Percentiles rank a stretch among this genome's conserved stretches.
Conservation (phyloP, 164 flowering plant species). For the Kalanchoe fedtschenkoi region DNA sequence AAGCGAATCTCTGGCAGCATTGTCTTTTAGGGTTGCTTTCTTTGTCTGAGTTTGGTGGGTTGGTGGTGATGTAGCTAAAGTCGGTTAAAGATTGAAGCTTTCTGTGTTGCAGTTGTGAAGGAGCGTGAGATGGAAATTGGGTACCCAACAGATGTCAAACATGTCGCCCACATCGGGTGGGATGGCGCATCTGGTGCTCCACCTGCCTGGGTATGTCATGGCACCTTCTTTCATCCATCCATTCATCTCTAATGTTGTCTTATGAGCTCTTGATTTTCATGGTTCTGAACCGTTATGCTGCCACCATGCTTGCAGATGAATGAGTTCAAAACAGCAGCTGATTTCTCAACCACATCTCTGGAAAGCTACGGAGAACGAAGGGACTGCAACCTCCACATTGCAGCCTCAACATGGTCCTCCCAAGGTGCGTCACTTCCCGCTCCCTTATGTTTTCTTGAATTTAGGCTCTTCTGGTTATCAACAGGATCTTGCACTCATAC, state of each 20-base stretch:
- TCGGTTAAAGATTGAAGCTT: conserved; percentile 3
- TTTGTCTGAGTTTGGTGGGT: background rate
- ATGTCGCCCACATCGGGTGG: conserved; percentile 79
- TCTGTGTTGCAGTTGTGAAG: conserved; percentile 41
- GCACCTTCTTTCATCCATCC: too few species aligned
- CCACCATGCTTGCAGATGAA: conserved; percentile 33
- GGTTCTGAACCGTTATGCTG: background rate
- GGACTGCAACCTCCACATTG: conserved; percentile 19
- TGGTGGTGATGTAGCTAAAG: background rate
- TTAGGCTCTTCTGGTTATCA: background rate
- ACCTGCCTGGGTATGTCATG: conserved; percentile 53
- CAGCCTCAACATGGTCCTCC: conserved; percentile 42
- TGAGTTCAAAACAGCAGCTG: conserved; percentile 40
- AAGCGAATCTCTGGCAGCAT: conserved; percentile 7
- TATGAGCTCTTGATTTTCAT: background rate
- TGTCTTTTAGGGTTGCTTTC: background rate
- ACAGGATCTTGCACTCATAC: too few species aligned
- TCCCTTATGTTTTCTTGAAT: background rate
- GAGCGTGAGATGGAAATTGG: conserved; percentile 81
- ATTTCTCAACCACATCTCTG: conserved; percentile 32
- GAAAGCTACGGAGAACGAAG: conserved; percentile 20
- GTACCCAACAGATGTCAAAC: conserved; percentile 84
- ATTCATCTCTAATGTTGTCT: background rate
- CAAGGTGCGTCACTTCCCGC: conserved; percentile 29
- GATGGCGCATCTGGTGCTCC: conserved; percentile 49